These are phyloP conservation scores for Blastobotrys persicus DNA, from an alignment of 1,139 yeast genomes.

Conservation along the genomic window DNA sequence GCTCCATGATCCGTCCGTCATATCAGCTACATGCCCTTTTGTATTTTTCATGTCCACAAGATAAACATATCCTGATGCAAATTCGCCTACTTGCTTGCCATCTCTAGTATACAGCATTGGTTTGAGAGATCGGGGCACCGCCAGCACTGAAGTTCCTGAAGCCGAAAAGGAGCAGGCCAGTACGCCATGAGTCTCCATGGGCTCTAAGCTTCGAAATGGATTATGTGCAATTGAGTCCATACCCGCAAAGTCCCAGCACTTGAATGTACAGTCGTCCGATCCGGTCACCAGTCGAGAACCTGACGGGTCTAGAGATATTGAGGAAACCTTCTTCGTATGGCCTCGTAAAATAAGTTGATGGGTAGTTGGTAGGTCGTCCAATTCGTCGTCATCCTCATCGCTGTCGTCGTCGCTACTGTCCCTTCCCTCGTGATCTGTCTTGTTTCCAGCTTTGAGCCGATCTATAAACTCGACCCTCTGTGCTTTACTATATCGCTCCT, in stretches of 20 bases:
- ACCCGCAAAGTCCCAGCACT: conserved; percentile 39
- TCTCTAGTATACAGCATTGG: conserved; percentile 32
- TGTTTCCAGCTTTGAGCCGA: conserved; percentile 4
- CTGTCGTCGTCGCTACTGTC: conserved; percentile 18
- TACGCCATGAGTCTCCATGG: conserved; percentile 32
- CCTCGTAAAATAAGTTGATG: conserved; percentile 34
- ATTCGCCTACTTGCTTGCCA: conserved; percentile 32
- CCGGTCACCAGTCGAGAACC: conserved; percentile 36
- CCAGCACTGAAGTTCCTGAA: conserved; percentile 30
- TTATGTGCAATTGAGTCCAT: conserved; percentile 31
- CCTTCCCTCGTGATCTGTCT: conserved; percentile 6
- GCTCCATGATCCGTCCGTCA: conserved; percentile 38
- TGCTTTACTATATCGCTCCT: conserved; percentile 18
- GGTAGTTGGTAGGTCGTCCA: conserved; percentile 34
- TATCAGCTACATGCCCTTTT: conserved; percentile 39
- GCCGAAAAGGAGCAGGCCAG: conserved; percentile 29
- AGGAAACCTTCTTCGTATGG: conserved; percentile 33
- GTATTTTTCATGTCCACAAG: conserved; percentile 40
- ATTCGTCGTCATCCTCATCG: conserved; percentile 30
- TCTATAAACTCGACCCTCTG: conserved; percentile 22
- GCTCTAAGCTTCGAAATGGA: conserved; percentile 36
- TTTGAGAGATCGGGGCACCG: conserved; percentile 30
- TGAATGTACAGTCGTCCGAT: conserved; percentile 33
- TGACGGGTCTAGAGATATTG: conserved; percentile 33
- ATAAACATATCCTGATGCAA: conserved; percentile 39